Evolutionary conservation across 2,329 filamentous ascomycete genomes (phyloP), one percentile per base, ranked within the genome.

Genomic region (Didymella exigua): DNA sequence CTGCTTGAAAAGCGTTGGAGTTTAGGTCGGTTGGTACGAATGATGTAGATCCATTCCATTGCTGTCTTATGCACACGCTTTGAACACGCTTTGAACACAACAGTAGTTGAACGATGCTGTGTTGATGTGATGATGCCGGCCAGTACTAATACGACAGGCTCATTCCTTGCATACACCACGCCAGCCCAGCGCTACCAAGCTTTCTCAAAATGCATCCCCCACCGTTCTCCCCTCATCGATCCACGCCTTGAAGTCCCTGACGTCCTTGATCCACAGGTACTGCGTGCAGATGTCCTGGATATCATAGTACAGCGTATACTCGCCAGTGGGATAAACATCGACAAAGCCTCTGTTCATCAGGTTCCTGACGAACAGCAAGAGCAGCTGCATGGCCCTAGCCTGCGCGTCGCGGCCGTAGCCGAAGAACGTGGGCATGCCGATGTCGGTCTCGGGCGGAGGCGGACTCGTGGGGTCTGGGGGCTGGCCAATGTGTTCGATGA

Each of bases 221-320:
- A 24, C 3, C 5, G 14, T n/a, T 9, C 19, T 24, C 13, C 60
- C 67, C 42, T 66, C 63, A 40, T 70, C 69, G 14, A 73, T 51
- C 61, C 70, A 72, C 11, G 36, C 47, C 52, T 67, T 70, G 57
- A 77, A 76, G 24, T 75, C 74, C 27, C 76, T 66, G 6, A 77
- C 75, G 50, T 78, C 75, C 51, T 60, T 70, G 14, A 77, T 69
- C 69, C 74, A 76, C 26, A 76, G 65, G 58, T 74, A 78, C 45
- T 75, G 53, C 36, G 73, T 68, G 31, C 72, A 74, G 54, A 78
- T 73, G 61, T 76, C 75, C 42, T 75, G 68, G 29, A 77, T 74
- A 54, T 78, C 75, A 52, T 70, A 76, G 34, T 71, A 72, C 14
- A 77, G 56, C 1, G 41, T 45, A 9, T 26, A 19, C 14, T 40